Percentiles rank a stretch among this genome's conserved stretches.
Evolutionary conservation across 106 monocot genomes (phyloP).

Genomic region (Vanilla planifolia): DNA sequence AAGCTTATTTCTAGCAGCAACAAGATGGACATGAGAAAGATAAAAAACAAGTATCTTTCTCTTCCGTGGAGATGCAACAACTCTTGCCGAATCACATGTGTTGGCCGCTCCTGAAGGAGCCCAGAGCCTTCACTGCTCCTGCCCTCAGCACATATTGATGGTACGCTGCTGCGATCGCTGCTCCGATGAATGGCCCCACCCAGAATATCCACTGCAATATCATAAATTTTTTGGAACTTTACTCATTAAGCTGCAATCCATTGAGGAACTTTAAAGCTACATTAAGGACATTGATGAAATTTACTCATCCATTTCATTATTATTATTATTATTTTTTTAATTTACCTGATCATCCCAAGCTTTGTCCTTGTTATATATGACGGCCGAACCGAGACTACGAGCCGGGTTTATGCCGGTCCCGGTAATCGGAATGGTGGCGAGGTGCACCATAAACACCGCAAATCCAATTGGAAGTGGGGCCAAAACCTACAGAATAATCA

Average conservation of each 20-base stretch:
- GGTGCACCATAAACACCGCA: conserved; percentile 15
- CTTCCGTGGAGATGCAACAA: no score
- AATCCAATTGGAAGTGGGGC: conserved; percentile 14
- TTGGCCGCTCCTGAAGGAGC: conserved; percentile 13
- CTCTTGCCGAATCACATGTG: no score
- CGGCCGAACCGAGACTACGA: conserved; percentile 9
- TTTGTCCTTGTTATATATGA: conserved; percentile 6
- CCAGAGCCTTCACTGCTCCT: conserved; percentile 9
- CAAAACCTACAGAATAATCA: not conserved
- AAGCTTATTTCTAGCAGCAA: no score
- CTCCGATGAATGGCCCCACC: conserved; percentile 12
- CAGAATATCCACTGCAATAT: conserved; percentile 10
- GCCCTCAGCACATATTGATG: conserved; percentile 11
- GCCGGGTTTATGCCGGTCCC: conserved; percentile 14
- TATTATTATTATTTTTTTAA: not conserved
- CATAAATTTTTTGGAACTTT: no score
- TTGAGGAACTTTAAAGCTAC: no score
- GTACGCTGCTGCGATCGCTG: conserved; percentile 6
- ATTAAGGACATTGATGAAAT: no score
- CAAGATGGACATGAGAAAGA: no score
- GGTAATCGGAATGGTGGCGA: conserved; percentile 14
- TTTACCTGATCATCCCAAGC: conserved; percentile 12
- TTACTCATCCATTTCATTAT: not conserved
- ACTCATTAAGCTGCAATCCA: no score
- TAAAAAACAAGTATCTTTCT: no score